phyloP scores from a whole-genome alignment of 1,284 basidiomycete genomes.

The Boletus holoroseus region DNA sequence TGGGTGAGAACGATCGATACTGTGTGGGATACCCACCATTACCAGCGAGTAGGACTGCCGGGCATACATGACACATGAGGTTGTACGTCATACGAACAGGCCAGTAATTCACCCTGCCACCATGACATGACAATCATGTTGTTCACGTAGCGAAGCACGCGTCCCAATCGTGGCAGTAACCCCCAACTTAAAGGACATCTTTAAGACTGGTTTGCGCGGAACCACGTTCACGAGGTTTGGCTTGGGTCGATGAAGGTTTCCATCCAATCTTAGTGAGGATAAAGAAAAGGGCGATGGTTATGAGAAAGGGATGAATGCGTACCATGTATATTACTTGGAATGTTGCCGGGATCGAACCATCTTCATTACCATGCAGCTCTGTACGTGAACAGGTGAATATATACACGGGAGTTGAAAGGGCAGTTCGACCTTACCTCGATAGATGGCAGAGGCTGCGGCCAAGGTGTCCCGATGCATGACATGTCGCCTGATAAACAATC shows the following conservation, averaged over 20 bases:
- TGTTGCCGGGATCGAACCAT: slow-evolving; percentile 87
- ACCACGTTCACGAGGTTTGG: slow-evolving; percentile 83
- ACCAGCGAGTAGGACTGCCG: not conserved
- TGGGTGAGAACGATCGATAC: not conserved
- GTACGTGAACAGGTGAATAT: slow-evolving; percentile 7
- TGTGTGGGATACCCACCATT: not conserved
- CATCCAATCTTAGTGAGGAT: slow-evolving; percentile 81
- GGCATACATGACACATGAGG: not conserved
- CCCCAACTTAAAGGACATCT: slow-evolving; percentile 57
- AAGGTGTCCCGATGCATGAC: slow-evolving; percentile 83
- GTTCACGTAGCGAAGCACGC: not conserved
- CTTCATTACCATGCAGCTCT: slow-evolving; percentile 83
- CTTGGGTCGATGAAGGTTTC: slow-evolving; percentile 85
- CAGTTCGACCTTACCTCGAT: slow-evolving; percentile 57
- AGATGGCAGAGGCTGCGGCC: slow-evolving; percentile 87
- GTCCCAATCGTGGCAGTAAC: not conserved
- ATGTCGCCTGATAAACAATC: slow-evolving; percentile 45
- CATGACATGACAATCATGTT: too few relatives aligned
- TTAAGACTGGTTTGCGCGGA: slow-evolving; percentile 76
- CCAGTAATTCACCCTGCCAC: not conserved
- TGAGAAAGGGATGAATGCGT: slow-evolving; percentile 23
- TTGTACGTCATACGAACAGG: not conserved
- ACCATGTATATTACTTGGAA: slow-evolving; percentile 96
- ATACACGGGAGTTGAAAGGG: not conserved
- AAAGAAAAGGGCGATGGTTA: not conserved